Evolutionary conservation across 176 grass and related monocot genomes (phyloP).

Genomic region (maize (Zea mays)): Zm-B73-REFERENCE-NAM-5.0 NC_050103.1:13303501-13304000

Average conservation of each 20-base stretch:
- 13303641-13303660: neutral
- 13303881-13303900: conserved; percentile 69
- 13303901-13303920: conserved; percentile 57
- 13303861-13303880: conserved; percentile 69
- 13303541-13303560: too few species aligned
- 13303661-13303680: neutral
- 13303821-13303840: conserved; percentile 77
- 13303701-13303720: conserved; percentile 5
- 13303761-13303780: conserved; percentile 79
- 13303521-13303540: too few species aligned
- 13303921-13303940: conserved; percentile 69
- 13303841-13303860: conserved; percentile 90
- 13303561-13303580: too few species aligned
- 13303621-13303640: neutral
- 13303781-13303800: conserved; percentile 89
- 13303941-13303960: conserved; percentile 99
- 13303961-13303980: conserved; percentile 98
- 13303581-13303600: too few species aligned
- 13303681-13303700: neutral
- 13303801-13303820: conserved; percentile 79
- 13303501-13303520: neutral
- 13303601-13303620: neutral
- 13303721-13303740: conserved; percentile 10
- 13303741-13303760: conserved; percentile 78
- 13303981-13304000: conserved; percentile 92